Conservation (phyloP, 2,329 filamentous ascomycete genomes). For the Xylariaceae sp. region DNA sequence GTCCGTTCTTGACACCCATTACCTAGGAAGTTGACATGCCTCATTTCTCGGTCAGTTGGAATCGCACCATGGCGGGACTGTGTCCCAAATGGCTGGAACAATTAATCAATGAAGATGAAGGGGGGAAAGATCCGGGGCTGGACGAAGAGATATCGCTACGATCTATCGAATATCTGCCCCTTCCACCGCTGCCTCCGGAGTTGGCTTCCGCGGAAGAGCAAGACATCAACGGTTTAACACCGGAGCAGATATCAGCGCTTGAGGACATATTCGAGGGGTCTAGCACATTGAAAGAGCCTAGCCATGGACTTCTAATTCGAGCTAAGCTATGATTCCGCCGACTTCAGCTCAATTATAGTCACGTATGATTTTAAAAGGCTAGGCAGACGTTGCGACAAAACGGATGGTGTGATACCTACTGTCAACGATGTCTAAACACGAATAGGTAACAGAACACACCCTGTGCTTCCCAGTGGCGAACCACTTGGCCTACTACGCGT, state of each 20-base stretch:
- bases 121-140: constrained; percentile 2
- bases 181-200: constrained; percentile 7
- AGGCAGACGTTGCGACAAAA: background rate
- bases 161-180: constrained; percentile 10
- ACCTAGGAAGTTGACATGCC: constrained; percentile 41
- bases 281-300: background rate
- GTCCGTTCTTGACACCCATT: constrained; percentile 74
- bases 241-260: constrained; percentile 12
- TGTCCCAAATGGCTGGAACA: constrained; percentile 15
- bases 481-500: background rate
- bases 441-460: background rate
- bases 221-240: constrained; percentile 4
- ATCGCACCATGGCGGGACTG: constrained; percentile 13
- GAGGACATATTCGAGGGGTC: constrained; percentile 5
- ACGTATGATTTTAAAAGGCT: background rate
- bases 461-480: background rate
- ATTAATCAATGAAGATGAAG: constrained; percentile 15
- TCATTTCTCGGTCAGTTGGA: constrained; percentile 24
- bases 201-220: constrained; percentile 9
- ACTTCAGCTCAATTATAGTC: background rate
- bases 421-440: background rate
- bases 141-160: constrained; percentile 12
- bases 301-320: background rate
- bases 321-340: background rate
- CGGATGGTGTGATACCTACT: background rate